phyloP scores from a whole-genome alignment of 371 early-diverging fungal genomes.

The Lichtheimia hyalospora region DNA sequence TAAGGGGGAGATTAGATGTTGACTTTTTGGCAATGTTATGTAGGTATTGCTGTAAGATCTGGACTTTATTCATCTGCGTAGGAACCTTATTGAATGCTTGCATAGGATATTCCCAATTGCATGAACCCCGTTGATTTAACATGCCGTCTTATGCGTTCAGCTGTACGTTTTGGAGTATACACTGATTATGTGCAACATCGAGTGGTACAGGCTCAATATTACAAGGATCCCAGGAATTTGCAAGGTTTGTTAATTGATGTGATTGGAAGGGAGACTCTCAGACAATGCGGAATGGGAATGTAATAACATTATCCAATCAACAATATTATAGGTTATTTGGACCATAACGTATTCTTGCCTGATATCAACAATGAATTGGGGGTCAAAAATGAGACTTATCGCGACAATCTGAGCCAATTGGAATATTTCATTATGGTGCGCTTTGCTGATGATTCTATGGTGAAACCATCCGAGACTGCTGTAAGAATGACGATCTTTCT shows the following conservation, averaged over 20 bases:
- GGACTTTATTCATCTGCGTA: too few relatives aligned
- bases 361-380: slow-evolving; percentile 80
- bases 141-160: slow-evolving; percentile 68
- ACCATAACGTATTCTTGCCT: slow-evolving; percentile 80
- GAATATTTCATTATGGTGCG: slow-evolving; percentile 76
- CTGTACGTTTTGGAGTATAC: slow-evolving; percentile 77
- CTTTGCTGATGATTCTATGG: slow-evolving; percentile 77
- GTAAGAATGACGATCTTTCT: slow-evolving; percentile 35
- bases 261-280: background rate
- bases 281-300: background rate
- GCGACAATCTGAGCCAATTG: slow-evolving; percentile 52
- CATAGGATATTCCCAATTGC: slow-evolving; percentile 78
- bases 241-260: slow-evolving; percentile 26
- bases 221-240: slow-evolving; percentile 64
- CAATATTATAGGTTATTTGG: slow-evolving; percentile 56
- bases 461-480: slow-evolving; percentile 76
- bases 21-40: too few relatives aligned
- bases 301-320: background rate
- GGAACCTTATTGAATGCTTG: background rate
- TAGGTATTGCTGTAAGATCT: too few relatives aligned
- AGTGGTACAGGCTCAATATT: slow-evolving; percentile 93
- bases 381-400: slow-evolving; percentile 57
- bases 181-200: slow-evolving; percentile 76
- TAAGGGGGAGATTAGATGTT: too few relatives aligned
- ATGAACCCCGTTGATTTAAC: slow-evolving; percentile 43